Evolutionary conservation across 805 yeast species (phyloP), one percentile per base, ranked within the genome.

Genomic region (Cyberlindnera maritima): DNA sequence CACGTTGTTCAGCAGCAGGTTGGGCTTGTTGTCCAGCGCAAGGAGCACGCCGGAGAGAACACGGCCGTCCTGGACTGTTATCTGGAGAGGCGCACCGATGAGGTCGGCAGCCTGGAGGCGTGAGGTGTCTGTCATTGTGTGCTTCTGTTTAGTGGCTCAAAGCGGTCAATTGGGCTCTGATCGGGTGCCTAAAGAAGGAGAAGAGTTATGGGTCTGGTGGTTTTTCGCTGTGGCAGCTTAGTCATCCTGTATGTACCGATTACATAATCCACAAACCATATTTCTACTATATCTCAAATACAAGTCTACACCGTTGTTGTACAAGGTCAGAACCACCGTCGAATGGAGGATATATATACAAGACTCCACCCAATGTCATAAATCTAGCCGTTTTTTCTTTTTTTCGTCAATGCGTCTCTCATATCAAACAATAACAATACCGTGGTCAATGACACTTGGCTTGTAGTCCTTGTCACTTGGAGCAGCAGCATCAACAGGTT

Each of bases 401-500:
- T 32, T 19, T 7, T 19, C 17, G 15, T 14, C 6, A 14, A 17
- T 32, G 35, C 35, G 19, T 32, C 35, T 17, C 20, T 17, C 35
- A 7, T 8, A 11, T 63, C 56, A 72, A 36, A 70, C 74, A 50
- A 73, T 65, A 17, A 72, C 75, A 43, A 69, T 67, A 53, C 77
- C 77, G 44, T 66, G 74, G 54, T 73, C 77, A 39, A 71, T 62
- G 29, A 70, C 65, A 25, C 63, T 54, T 37, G 75, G 73, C 46
- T 60, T 60, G 60, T 66, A 71, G 37, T 58, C 50, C 19, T 45
- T 49, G 54, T 83, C 89, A 61, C 87, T 80, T 45, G 96, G 94
- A 35, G 79, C 65, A 48, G 73, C 74, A 14, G 76, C 72, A 52
- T 75, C 75, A 39, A 85, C 66, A 14, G 98, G 98, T 53, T 85